Conservation (phyloP, 768 basidiomycete species). For the Fomitopsis serialis region DNA sequence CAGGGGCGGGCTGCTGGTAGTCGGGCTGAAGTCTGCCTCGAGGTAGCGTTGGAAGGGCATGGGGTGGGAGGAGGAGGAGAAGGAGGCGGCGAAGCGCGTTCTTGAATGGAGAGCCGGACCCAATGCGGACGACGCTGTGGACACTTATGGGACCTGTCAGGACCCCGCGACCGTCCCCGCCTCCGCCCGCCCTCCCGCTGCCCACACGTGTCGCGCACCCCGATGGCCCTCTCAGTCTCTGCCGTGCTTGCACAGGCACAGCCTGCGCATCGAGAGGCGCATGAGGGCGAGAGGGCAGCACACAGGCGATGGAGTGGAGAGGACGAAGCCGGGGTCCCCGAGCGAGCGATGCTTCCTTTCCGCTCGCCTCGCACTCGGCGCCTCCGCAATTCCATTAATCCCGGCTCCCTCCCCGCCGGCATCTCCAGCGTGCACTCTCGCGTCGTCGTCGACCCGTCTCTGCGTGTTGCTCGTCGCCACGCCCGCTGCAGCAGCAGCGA, state of each 20-base stretch:
- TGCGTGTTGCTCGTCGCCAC: too few species aligned
- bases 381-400: too few species aligned
- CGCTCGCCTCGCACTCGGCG: background rate
- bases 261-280: too few species aligned
- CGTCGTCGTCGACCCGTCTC: too few species aligned
- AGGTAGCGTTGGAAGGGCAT: constrained; percentile 27
- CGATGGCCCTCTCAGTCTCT: too few species aligned
- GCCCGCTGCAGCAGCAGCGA: too few species aligned
- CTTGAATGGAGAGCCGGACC: background rate
- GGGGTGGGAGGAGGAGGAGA: background rate
- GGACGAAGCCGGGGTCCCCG: background rate
- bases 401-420: too few species aligned
- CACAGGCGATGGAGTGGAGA: too few species aligned
- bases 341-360: background rate
- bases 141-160: constrained; percentile 1
- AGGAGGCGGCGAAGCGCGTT: background rate
- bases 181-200: background rate
- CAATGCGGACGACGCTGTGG: background rate
- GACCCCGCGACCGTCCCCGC: background rate
- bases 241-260: too few species aligned
- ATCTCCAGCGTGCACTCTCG: too few species aligned
- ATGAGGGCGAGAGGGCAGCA: too few species aligned
- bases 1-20: background rate
- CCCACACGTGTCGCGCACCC: background rate
- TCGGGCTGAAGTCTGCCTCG: constrained; percentile 4